Conservation (phyloP, 169 alveolate genomes). For the Eimeria necatrix region DNA sequence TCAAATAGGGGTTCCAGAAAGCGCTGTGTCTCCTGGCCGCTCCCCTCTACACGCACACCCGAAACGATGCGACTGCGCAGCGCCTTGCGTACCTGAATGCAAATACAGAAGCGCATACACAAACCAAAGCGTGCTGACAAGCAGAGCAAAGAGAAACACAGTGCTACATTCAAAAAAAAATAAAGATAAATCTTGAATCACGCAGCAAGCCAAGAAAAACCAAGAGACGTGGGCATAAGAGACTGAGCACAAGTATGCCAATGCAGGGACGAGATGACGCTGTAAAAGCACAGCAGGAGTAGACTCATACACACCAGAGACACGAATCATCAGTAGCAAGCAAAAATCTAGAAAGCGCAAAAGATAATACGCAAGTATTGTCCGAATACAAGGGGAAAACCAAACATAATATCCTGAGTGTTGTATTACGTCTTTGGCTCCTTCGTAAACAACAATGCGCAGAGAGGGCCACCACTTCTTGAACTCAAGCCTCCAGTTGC, state of each 20-base stretch:
- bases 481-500: constrained; percentile 97
- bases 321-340: not conserved
- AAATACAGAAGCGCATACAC: not conserved
- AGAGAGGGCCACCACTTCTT: constrained; percentile 97
- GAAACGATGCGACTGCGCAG: constrained; percentile 32
- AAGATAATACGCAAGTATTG: not conserved
- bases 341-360: not conserved
- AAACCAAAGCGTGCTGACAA: not conserved
- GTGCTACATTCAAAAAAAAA: not conserved
- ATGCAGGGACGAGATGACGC: no score
- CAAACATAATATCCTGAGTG: not conserved
- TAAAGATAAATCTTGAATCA: not conserved
- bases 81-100: constrained; percentile 24
- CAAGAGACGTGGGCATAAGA: not conserved
- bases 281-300: no score
- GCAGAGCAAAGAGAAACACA: not conserved
- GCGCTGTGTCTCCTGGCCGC: constrained; percentile 48
- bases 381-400: not conserved
- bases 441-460: constrained; percentile 92
- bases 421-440: constrained; percentile 83
- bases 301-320: no score
- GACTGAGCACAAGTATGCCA: no score
- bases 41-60: constrained; percentile 33
- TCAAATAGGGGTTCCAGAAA: constrained; percentile 84
- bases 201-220: not conserved